A percentile compares a stretch with the other conserved stretches of the same genome.
These are phyloP conservation scores for Cytospora mali DNA, from an alignment of 2,329 filamentous ascomycete species.

Conservation along the genomic window DNA sequence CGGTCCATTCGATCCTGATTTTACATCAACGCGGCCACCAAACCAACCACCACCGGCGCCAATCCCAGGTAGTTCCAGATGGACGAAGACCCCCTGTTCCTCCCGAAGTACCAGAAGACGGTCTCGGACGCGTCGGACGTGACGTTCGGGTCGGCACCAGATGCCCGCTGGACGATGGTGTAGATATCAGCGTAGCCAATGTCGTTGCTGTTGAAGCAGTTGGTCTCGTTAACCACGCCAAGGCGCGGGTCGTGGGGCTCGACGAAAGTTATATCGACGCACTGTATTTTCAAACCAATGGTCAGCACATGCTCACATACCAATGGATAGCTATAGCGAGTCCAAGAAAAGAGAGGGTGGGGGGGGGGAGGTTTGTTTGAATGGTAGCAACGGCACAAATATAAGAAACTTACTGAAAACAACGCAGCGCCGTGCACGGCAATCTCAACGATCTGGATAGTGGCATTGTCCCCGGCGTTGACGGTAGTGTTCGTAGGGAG, in stretches of 20 bases:
- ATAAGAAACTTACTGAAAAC: slow-evolving; percentile 68
- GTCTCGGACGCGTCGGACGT: slow-evolving; percentile 36
- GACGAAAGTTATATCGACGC: slow-evolving; percentile 91
- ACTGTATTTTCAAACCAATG: slow-evolving; percentile 55
- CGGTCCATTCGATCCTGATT: not conserved
- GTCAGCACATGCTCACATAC: not conserved
- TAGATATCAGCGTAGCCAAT: slow-evolving; percentile 80
- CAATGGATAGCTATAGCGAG: not conserved
- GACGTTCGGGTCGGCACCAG: slow-evolving; percentile 41
- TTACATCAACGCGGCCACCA: slow-evolving; percentile 38
- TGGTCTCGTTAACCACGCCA: slow-evolving; percentile 71
- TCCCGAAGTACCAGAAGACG: slow-evolving; percentile 34
- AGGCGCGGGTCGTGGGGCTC: slow-evolving; percentile 71
- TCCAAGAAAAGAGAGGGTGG: too few species aligned
- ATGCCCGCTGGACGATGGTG: slow-evolving; percentile 58
- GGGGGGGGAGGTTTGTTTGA: too few species aligned
- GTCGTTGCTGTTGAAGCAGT: slow-evolving; percentile 86
- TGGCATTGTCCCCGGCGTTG: slow-evolving; percentile 82
- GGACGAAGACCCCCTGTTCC: slow-evolving; percentile 28
- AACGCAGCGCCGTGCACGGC: slow-evolving; percentile 82
- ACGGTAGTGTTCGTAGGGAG: slow-evolving; percentile 72
- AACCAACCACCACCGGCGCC: slow-evolving; percentile 44
- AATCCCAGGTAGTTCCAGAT: slow-evolving; percentile 42
- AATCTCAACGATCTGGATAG: slow-evolving; percentile 83
- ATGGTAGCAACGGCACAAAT: too few species aligned